A percentile compares a stretch with the other conserved stretches of the same genome.
Evolutionary conservation across 768 basidiomycete species (phyloP).

Genomic region (Filobasidium floriforme): DNA sequence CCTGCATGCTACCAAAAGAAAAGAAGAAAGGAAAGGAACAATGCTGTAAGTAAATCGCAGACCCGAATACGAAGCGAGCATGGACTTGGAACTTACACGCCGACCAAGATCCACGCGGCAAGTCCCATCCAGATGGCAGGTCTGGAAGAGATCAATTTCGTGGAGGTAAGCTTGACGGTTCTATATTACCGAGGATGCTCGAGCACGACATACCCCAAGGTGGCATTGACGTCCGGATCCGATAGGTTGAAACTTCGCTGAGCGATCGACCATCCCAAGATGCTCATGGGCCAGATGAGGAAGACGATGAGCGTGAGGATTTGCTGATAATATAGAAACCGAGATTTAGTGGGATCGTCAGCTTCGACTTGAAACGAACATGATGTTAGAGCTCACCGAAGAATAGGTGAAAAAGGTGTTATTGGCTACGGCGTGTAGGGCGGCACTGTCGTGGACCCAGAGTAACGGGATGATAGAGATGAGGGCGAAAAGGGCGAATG

Average conservation of each 20-base stretch:
- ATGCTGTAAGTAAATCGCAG: not conserved
- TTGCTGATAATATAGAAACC: conserved; percentile 27
- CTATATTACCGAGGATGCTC: not conserved
- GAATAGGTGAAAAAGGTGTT: conserved; percentile 36
- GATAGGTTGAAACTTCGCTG: conserved; percentile 32
- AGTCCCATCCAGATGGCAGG: conserved; percentile 43
- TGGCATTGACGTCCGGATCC: conserved; percentile 20
- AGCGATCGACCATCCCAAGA: conserved; percentile 43
- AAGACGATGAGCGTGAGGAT: conserved; percentile 29
- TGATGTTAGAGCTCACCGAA: conserved; percentile 26
- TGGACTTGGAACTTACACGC: conserved; percentile 31
- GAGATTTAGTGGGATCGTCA: not conserved
- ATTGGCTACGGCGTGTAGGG: conserved; percentile 40
- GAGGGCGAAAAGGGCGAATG: conserved; percentile 41
- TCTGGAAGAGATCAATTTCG: not conserved
- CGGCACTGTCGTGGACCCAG: conserved; percentile 40
- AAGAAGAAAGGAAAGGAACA: not conserved
- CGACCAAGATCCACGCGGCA: conserved; percentile 29
- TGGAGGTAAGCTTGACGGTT: not conserved
- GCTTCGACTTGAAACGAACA: not conserved
- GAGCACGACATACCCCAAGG: conserved; percentile 34
- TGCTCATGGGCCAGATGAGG: conserved; percentile 36
- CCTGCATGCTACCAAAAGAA: conserved; percentile 25
- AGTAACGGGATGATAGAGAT: conserved; percentile 41
- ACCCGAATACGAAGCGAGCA: too few relatives aligned